Evolutionary conservation across 208 protist genomes (phyloP).

Genomic region (Blastocrithidia nonstop): DNA sequence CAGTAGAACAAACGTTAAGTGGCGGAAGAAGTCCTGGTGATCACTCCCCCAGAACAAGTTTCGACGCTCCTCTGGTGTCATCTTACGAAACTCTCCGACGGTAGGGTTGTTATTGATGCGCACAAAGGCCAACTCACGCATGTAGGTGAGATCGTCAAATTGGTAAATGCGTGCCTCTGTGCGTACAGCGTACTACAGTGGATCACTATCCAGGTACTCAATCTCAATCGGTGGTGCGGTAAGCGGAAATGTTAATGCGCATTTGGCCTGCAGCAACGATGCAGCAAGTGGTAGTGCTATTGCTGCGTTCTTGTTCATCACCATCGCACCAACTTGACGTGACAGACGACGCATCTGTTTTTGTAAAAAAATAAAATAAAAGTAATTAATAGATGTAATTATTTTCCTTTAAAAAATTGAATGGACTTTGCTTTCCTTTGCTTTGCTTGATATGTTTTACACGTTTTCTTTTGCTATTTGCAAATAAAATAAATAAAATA

Average conservation of each 20-base stretch:
- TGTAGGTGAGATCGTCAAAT: conserved; percentile 79
- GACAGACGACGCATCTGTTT: no score
- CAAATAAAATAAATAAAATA: no score
- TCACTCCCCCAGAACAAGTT: conserved; percentile 80
- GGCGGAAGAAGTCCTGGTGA: conserved; percentile 78
- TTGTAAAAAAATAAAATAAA: no score
- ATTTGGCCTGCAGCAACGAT: conserved; percentile 11
- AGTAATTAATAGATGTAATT: no score
- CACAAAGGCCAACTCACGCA: conserved; percentile 79
- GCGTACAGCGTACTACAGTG: conserved; percentile 75
- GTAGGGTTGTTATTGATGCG: conserved; percentile 82
- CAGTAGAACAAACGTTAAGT: conserved; percentile 51
- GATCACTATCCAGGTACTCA: conserved; percentile 73
- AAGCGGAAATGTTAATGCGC: conserved; percentile 70
- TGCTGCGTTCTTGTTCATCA: conserved; percentile 13
- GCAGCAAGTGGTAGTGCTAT: conserved; percentile 11
- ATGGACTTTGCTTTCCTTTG: no score
- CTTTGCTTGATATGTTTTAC: no score
- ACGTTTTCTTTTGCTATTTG: no score
- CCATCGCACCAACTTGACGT: neutral
- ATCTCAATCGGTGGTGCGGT: conserved; percentile 69
- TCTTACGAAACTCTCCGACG: conserved; percentile 68
- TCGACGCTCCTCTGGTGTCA: conserved; percentile 71
- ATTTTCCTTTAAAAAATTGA: no score
- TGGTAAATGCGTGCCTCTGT: conserved; percentile 79